phyloP scores from a whole-genome alignment of 257 asterid genomes.

The Gentiana macrophylla region DNA sequence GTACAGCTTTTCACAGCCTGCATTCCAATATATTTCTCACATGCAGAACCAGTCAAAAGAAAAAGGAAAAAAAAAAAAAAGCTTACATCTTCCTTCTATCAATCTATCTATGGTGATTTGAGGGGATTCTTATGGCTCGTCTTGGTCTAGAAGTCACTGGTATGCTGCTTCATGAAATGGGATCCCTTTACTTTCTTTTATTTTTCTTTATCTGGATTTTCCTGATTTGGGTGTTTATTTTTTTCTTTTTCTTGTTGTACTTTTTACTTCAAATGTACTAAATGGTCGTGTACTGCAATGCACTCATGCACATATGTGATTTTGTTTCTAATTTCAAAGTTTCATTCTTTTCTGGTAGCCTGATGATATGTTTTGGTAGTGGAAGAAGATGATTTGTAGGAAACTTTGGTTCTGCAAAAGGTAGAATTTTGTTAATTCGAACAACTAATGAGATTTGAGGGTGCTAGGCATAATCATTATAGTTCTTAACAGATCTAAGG shows the following conservation, averaged over 20 bases:
- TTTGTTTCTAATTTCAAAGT: too few species aligned
- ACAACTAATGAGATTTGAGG: too few species aligned
- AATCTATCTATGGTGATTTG: not conserved
- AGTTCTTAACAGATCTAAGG: too few species aligned
- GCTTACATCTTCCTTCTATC: not conserved
- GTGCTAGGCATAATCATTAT: too few species aligned
- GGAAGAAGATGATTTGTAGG: too few species aligned
- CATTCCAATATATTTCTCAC: not conserved
- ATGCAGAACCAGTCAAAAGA: conserved; percentile 1
- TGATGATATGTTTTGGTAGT: too few species aligned
- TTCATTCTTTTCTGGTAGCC: too few species aligned
- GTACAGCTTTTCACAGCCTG: not conserved
- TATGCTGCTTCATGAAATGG: not conserved
- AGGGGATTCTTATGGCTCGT: conserved; percentile 4
- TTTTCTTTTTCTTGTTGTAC: not conserved
- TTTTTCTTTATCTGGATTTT: not conserved
- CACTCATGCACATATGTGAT: too few species aligned
- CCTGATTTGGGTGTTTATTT: not conserved
- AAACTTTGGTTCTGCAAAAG: too few species aligned
- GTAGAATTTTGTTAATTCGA: too few species aligned
- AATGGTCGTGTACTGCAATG: too few species aligned
- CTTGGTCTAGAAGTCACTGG: not conserved
- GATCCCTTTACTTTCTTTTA: not conserved
- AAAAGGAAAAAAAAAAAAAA: not conserved
- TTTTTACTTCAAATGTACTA: too few species aligned